Evolutionary conservation across 169 alveolate genomes (phyloP), one percentile per base, ranked within the genome.

Genomic region (Cryptosporidium viatorum): DNA sequence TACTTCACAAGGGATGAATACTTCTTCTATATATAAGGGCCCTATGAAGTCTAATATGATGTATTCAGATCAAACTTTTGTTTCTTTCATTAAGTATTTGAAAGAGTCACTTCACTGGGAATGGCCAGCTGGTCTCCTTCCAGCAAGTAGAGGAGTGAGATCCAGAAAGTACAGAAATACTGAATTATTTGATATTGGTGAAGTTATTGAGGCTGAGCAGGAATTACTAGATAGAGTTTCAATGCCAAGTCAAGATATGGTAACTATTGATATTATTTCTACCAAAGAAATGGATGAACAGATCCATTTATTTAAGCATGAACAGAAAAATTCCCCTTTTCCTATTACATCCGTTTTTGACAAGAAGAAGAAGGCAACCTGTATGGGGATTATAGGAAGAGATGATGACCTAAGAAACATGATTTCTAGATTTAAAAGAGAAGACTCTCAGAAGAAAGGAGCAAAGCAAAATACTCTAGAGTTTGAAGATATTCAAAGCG

Each of bases 81-180:
- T 39, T n/a, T 59, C 68, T 35, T 80, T 80, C 39, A 60, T 80
- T 62, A 50, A 23, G 29, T 80, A 80, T 39, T 62, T 95, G 74
- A 85, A 92, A 39, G 94, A 93, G 35, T 69, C 85, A 29, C 75
- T 92, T 51, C 85, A 92, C 84, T 95, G 97, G 97, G 97, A 95
- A 87, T 95, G 97, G 97, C 95, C 94, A 29, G 94, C 92, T 10
- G 97, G 97, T 48, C 70, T 95, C 10, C 92, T 97, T 16, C 97
- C 97, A 29, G 94, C 95, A 41, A 95, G 96, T 14, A 92, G 89
- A 33, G 93, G 93, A 69, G 95, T 95, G 4, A 84, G 97, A 60
- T 92, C 92, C 33, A 91, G 97, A 73, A 93, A 93, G 85, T 95
- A 94, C 69, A 94, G 94, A 71, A 91, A 94, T 75, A 71, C 91